phyloP scores from a whole-genome alignment of 495 filamentous ascomycete species.

The Niebla homalea region DNA sequence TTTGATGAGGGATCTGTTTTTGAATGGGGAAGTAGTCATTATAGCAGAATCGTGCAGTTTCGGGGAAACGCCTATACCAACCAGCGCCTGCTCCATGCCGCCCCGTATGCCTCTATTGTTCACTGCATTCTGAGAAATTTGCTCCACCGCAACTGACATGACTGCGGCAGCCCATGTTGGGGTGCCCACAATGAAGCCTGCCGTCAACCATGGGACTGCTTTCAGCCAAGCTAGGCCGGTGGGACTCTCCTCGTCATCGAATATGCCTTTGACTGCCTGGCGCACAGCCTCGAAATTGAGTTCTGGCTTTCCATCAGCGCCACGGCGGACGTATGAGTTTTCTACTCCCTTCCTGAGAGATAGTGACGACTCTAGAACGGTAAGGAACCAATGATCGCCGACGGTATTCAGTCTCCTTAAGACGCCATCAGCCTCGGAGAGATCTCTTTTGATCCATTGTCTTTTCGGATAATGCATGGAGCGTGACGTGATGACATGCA shows the following conservation, averaged over 20 bases:
- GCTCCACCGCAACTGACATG: slow-evolving; percentile 5
- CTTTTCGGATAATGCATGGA: slow-evolving; percentile 7
- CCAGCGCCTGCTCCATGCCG: slow-evolving; percentile 3
- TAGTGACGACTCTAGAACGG: slow-evolving; percentile 5
- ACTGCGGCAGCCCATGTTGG: slow-evolving; percentile 6
- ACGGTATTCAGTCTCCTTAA: neutral
- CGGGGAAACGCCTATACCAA: neutral
- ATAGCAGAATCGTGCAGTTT: neutral
- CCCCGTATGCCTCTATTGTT: neutral
- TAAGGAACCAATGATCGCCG: slow-evolving; percentile 7
- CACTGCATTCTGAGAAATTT: neutral
- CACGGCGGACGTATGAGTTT: slow-evolving; percentile 4
- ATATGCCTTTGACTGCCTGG: slow-evolving; percentile 10
- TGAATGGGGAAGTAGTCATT: neutral
- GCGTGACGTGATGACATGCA: slow-evolving; percentile 2
- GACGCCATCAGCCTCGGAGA: neutral
- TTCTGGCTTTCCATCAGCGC: slow-evolving; percentile 6
- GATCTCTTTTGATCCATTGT: slow-evolving; percentile 7
- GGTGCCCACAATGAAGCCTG: slow-evolving; percentile 6
- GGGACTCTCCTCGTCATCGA: slow-evolving; percentile 11
- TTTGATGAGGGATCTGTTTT: neutral
- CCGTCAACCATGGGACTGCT: slow-evolving; percentile 7
- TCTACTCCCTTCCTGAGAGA: slow-evolving; percentile 4
- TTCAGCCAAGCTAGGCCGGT: slow-evolving; percentile 6
- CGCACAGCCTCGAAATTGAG: slow-evolving; percentile 7